Conservation (phyloP, 192 early-diverging fungal species). For the Pilaira anomala region DNA sequence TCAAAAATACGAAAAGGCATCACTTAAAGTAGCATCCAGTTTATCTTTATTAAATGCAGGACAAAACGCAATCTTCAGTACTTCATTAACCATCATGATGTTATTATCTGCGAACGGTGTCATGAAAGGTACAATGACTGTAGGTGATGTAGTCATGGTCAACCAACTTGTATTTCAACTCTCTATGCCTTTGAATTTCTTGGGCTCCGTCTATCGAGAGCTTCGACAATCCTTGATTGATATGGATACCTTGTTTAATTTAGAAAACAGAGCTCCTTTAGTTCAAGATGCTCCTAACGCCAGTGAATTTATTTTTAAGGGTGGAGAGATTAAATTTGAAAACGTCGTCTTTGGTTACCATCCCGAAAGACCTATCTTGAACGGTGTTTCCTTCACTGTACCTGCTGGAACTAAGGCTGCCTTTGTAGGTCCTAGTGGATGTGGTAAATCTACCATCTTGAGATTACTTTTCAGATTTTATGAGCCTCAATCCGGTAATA, state of each 20-base stretch:
- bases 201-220: slow-evolving; percentile 97
- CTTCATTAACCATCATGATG: slow-evolving; percentile 95
- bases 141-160: slow-evolving; percentile 98
- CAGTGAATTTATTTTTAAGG: slow-evolving; percentile 49
- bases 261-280: slow-evolving; percentile 55
- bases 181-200: slow-evolving; percentile 94
- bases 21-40: slow-evolving; percentile 87
- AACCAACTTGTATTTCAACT: slow-evolving; percentile 98
- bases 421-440: slow-evolving; percentile 92
- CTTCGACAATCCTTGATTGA: slow-evolving; percentile 92
- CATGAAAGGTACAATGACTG: slow-evolving; percentile 66
- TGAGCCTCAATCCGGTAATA: slow-evolving; percentile 76
- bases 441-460: slow-evolving; percentile 85
- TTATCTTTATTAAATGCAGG: slow-evolving; percentile 92
- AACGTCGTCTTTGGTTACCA: slow-evolving; percentile 90
- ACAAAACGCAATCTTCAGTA: slow-evolving; percentile 91
- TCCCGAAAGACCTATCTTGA: slow-evolving; percentile 54
- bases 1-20: slow-evolving; percentile 87
- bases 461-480: slow-evolving; percentile 93
- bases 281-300: slow-evolving; percentile 59
- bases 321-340: slow-evolving; percentile 82
- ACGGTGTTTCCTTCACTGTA: slow-evolving; percentile 75
- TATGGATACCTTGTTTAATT: slow-evolving; percentile 95
- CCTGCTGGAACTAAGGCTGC: slow-evolving; percentile 84
- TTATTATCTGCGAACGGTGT: slow-evolving; percentile 92